These are phyloP conservation scores for Heliosperma pusillum DNA, from an alignment of 148 eudicot genomes.

Conservation along the genomic window DNA sequence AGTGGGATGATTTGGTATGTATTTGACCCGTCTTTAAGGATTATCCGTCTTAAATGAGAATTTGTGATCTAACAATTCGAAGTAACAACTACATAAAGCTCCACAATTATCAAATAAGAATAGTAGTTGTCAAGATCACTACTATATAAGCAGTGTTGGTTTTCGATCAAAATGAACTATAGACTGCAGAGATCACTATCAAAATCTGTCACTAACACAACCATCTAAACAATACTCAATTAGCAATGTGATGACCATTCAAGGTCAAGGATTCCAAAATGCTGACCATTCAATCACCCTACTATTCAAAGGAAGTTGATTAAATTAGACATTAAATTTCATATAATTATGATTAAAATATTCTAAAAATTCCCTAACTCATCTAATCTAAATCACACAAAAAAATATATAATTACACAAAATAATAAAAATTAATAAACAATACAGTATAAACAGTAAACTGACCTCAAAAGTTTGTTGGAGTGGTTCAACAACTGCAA, in stretches of 20 bases:
- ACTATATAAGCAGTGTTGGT: slow-evolving; percentile 10
- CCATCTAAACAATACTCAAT: slow-evolving; percentile 3
- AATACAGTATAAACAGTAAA: slow-evolving; percentile 4
- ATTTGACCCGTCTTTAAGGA: too few relatives aligned
- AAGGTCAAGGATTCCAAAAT: slow-evolving; percentile 15
- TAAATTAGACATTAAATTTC: not conserved
- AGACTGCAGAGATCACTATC: slow-evolving; percentile 10
- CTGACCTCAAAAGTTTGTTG: slow-evolving; percentile 60
- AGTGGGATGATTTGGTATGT: too few relatives aligned
- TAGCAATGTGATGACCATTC: slow-evolving; percentile 14
- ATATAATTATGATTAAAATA: not conserved
- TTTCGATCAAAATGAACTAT: slow-evolving; percentile 9
- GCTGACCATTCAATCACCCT: slow-evolving; percentile 17
- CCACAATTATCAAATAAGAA: not conserved
- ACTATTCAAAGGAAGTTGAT: not conserved
- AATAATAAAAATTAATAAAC: not conserved
- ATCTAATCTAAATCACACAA: slow-evolving; percentile 5
- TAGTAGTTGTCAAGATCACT: not conserved
- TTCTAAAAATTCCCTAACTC: not conserved
- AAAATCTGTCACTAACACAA: slow-evolving; percentile 4
- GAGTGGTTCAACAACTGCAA: slow-evolving; percentile 65
- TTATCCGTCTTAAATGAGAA: too few relatives aligned
- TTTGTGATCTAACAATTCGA: too few relatives aligned
- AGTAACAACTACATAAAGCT: too few relatives aligned
- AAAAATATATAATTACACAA: slow-evolving; percentile 13